A percentile compares a stretch with the other conserved stretches of the same genome.
Evolutionary conservation across 2,329 filamentous ascomycete species (phyloP).

Genomic region (Monascus ruber): DNA sequence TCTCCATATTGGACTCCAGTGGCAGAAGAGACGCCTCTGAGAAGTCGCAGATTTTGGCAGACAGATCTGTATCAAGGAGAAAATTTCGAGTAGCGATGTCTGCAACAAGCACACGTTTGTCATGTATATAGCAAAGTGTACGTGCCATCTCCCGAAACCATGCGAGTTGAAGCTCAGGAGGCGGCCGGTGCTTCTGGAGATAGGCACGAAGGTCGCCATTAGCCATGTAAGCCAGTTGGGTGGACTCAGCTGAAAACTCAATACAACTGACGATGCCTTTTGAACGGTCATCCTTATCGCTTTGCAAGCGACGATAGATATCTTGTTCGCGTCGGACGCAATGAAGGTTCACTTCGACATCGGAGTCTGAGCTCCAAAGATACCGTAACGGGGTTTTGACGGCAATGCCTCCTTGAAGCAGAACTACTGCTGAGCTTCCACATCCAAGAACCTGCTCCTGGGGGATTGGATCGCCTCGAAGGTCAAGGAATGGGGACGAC

Average conservation of each 20-base stretch:
- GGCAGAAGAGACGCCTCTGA: conserved; percentile 9
- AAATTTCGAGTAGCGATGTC: conserved; percentile 14
- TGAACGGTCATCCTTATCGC: conserved; percentile 1
- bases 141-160: conserved; percentile 11
- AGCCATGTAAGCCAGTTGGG: conserved; percentile 1
- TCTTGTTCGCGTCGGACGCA: conserved; percentile 8
- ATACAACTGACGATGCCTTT: conserved; percentile 7
- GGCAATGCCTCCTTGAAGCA: no score
- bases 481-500: no score
- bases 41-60: conserved; percentile 12
- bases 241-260: conserved; percentile 1
- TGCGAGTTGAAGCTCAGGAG: conserved; percentile 1
- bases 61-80: conserved; percentile 10
- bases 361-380: background rate
- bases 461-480: no score
- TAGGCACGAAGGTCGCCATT: conserved; percentile 3
- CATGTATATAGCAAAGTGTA: conserved; percentile 8
- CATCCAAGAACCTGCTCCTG: no score
- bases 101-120: conserved; percentile 8
- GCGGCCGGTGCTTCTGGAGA: background rate
- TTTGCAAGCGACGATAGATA: conserved; percentile 6
- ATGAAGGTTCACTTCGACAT: conserved; percentile 7
- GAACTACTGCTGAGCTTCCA: no score
- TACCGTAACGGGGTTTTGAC: no score
- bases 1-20: conserved; percentile 9